Percentiles rank a stretch among this genome's conserved stretches.
phyloP scores from a whole-genome alignment of 1,284 basidiomycete species.

The Cutaneotrichosporon sp. region DNA sequence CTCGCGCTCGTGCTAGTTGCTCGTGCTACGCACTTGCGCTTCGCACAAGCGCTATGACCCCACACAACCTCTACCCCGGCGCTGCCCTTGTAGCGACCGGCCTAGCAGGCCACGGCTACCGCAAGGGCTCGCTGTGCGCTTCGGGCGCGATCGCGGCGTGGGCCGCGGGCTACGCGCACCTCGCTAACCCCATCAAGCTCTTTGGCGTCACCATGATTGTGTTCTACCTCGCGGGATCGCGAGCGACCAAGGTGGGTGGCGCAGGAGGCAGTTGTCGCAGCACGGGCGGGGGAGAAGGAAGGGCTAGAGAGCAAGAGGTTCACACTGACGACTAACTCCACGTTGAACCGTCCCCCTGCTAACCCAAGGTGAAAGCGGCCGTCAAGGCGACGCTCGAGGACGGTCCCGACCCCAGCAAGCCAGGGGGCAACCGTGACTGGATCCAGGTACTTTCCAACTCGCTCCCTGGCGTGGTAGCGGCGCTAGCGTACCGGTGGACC shows the following conservation, averaged over 20 bases:
- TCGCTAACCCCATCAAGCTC: conserved; percentile 43
- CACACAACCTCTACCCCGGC: conserved; percentile 31
- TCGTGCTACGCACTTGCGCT: neutral
- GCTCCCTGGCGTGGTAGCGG: conserved; percentile 62
- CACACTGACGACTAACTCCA: too few relatives aligned
- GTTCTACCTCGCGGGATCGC: conserved; percentile 75
- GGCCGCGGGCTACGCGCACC: conserved; percentile 57
- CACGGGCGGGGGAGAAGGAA: neutral
- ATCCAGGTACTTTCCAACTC: conserved; percentile 76
- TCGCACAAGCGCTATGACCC: neutral
- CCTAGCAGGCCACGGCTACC: conserved; percentile 54
- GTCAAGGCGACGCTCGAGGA: conserved; percentile 72
- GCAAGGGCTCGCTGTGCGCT: conserved; percentile 48
- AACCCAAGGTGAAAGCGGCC: conserved; percentile 47
- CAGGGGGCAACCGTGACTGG: conserved; percentile 60
- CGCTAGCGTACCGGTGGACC: conserved; percentile 58
- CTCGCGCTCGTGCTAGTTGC: too few relatives aligned
- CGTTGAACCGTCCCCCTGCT: too few relatives aligned
- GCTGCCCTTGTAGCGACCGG: conserved; percentile 50
- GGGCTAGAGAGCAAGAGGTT: neutral
- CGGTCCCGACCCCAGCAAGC: conserved; percentile 60
- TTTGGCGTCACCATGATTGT: conserved; percentile 71
- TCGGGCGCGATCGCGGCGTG: conserved; percentile 63
- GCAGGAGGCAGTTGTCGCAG: neutral
- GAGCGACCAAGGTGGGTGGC: conserved; percentile 72